phyloP scores from a whole-genome alignment of 805 yeast species.

The Candida krabiensis region DNA sequence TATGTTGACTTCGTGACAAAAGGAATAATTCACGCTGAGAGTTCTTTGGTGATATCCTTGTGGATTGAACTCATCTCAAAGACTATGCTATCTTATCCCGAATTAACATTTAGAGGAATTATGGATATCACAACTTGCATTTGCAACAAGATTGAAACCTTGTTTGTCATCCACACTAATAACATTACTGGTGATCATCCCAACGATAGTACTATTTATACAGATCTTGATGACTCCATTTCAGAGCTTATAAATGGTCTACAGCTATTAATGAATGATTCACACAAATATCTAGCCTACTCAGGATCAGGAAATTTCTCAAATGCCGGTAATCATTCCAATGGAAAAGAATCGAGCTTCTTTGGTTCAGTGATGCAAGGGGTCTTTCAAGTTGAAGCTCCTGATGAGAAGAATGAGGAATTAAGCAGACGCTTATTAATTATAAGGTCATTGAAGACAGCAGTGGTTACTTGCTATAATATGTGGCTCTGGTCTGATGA shows the following conservation, averaged over 20 bases:
- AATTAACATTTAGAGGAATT: slow-evolving; percentile 24
- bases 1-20: slow-evolving; percentile 26
- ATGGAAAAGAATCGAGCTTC: slow-evolving; percentile 47
- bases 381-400: slow-evolving; percentile 72
- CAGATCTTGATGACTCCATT: slow-evolving; percentile 39
- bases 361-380: slow-evolving; percentile 73
- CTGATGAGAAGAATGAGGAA: slow-evolving; percentile 48
- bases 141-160: slow-evolving; percentile 27
- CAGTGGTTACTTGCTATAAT: slow-evolving; percentile 51
- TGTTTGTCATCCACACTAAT: slow-evolving; percentile 20
- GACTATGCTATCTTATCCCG: slow-evolving; percentile 26
- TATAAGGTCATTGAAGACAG: slow-evolving; percentile 62
- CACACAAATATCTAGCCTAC: slow-evolving; percentile 51
- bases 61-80: slow-evolving; percentile 29
- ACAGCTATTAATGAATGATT: slow-evolving; percentile 60
- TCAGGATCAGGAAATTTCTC: slow-evolving; percentile 20
- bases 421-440: slow-evolving; percentile 56
- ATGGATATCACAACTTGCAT: slow-evolving; percentile 25
- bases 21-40: slow-evolving; percentile 24
- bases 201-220: slow-evolving; percentile 16
- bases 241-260: slow-evolving; percentile 53
- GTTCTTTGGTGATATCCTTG: slow-evolving; percentile 24
- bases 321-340: slow-evolving; percentile 9
- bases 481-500: slow-evolving; percentile 74
- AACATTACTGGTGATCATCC: slow-evolving; percentile 14